Base-by-base conservation (phyloP, 768 basidiomycete species). In the Mrakia blollopis region DNA sequence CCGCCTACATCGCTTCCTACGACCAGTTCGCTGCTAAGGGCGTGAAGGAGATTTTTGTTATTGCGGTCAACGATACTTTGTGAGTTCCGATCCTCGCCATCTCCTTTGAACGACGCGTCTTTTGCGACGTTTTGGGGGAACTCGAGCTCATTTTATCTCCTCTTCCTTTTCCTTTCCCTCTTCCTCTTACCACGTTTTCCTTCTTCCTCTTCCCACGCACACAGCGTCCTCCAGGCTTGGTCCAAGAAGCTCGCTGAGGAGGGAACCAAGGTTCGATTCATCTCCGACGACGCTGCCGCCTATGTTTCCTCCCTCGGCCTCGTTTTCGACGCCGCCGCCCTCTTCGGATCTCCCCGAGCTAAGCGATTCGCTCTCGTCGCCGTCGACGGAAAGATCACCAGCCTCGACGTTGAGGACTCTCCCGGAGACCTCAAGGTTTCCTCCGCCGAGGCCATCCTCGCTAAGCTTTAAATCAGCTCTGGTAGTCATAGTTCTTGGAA, bases 341-440 rank as follows among this genome's bases (percentile, higher is more conserved):
- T 74, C 25, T 63, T 39, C 37, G 70, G 70, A 14, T 28, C 28
- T 8, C 70, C 70, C 47, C 70, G 70, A 71, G 44, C 70, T 32
- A 71, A 78, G 77, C 72, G 77, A 44, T 78, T 78, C 44, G 77
- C 77, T 14, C 73, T 78, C 30, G 63, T 68, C 44, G 77, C 77
- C 65, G 67, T 54, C 14, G 71, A 78, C 57, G 77, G 77, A 8
- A 39, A 44, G 23, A 71, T 78, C 50, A 63, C 65, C 37, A 35
- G 44, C 5, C 65, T 78, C 60, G 50, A 57, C 14, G 73, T 78
- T 21, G 77, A 78, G 67, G 73, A 73, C 73, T 78, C 77, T 16
- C 77, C 77, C 21, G 77, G 77, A 78, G 77, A 78, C 65, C 77
- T 78, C 67, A 70, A 78, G 72, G 52, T 68, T 47, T 57, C 77